Base-by-base conservation (phyloP, 306 rosid genomes). In the Rubus parviflorus region DNA sequence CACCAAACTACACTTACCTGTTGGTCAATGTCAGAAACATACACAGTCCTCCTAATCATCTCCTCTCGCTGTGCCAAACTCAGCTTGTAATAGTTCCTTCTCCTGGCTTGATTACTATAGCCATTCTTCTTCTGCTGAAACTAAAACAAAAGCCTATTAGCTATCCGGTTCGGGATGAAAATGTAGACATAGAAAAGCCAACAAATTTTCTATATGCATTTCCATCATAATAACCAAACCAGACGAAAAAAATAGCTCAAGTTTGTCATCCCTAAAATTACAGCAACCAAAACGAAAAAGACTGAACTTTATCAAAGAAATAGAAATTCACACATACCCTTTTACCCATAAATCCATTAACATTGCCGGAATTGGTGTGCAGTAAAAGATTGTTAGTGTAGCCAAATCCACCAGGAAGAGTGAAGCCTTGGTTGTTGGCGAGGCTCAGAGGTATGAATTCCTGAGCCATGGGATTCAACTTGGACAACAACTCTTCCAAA, bases 381-480 rank as follows among this genome's bases (percentile, higher is more conserved):
- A 88, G 11, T 35, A 87, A 11, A 68, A 84, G 75, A 83, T 89
- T 88, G 78, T 88, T 88, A 70, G 87, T 13, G 79, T 49, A 93
- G 52, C 95, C 95, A 82, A 89, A 93, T 45, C 86, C 87, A 64
- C 67, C 85, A 64, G 82, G 88, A 56, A 81, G 46, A 12, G 85
- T 75, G 83, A 60, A 89, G 5, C 90, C 91, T n/a, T 71, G 83
- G 77, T 74, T 86, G 47, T 89, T 91, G 52, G 86, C 73, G 22
- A 86, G 89, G 2, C 97, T 89, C 0, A 93, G 94, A 8, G 99
- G 99, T 75, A 95, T 93, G 85, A 92, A 95, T 68, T 95, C 99
- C 90, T 95, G 89, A 66, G 97, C 99, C 99, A 95, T 87, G 77
- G 99, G 97, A 73, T 95, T 95, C 90, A 95, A 74, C 92, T 95